Evolutionary conservation across 2,329 filamentous ascomycete genomes (phyloP), one percentile per base, ranked within the genome.

Genomic region (Elsinoe necatrix): DNA sequence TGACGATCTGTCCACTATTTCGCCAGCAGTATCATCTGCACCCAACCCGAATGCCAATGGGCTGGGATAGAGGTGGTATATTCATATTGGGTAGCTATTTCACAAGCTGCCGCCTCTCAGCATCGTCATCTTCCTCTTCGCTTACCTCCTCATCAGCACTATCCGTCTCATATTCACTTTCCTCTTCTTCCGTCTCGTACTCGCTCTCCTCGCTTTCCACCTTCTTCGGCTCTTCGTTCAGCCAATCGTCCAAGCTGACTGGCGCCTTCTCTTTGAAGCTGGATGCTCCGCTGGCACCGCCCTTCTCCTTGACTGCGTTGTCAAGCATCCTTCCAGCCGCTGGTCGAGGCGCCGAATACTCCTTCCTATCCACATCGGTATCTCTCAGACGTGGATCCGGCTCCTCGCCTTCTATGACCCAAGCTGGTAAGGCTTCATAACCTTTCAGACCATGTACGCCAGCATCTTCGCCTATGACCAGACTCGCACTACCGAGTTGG

Each of bases 381-480:
- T 89, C 84, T 52, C 92, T 79, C 34, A 95, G 74, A 48, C 75
- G 78, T 1, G 85, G 76, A 68, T 95, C 85, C 0, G 93, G 93
- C 69, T 97, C 90, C 16, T 82, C 71, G 1, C 90, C 92, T 3
- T 81, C 79, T 62, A 81, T 75, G 0, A 97, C 90, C 93, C 93
- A 97, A 21, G 86, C 80, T 0, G 93, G 91, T 18, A 98, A 71
- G 16, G 80, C 69, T 63, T 87, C 83, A 64, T 96, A 96, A 2
- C 91, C 92, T 47, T 78, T 79, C 8, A 96, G 73, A 0, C 87
- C 87, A 58, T 87, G 84, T 8, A 87, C 71, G 2, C 86, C 87
- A 4, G 82, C 83, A 5, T 87, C 86, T 1, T 84, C 83, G 1
- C 88, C 90, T 9, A 97, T 76, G 0, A 96, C 86, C 0, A 97